These are phyloP conservation scores for Cystobasidium tubakii DNA, from an alignment of 768 basidiomycete species.

Conservation along the genomic window DNA sequence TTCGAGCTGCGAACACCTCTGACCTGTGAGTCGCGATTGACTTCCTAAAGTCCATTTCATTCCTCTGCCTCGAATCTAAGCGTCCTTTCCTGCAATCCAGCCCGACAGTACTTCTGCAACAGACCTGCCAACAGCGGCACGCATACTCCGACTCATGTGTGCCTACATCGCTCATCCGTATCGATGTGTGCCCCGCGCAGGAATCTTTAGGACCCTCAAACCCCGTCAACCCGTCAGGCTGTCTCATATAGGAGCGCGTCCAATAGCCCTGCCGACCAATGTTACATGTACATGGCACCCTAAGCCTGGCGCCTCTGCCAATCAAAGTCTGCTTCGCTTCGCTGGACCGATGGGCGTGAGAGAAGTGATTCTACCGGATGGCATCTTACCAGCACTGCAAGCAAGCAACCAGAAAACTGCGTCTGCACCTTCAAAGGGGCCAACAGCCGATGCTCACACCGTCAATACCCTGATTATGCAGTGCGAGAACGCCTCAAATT, in stretches of 20 bases:
- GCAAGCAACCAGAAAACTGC: neutral
- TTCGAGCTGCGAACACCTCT: too few relatives aligned
- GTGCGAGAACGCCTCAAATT: conserved; percentile 48
- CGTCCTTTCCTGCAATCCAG: too few relatives aligned
- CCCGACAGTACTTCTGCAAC: too few relatives aligned
- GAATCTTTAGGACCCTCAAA: neutral
- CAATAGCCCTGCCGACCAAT: neutral
- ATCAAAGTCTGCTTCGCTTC: neutral
- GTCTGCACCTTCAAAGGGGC: neutral
- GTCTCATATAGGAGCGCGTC: neutral
- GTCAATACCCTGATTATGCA: neutral
- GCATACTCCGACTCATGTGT: neutral
- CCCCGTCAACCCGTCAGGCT: neutral
- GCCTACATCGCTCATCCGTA: neutral
- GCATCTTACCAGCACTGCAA: neutral
- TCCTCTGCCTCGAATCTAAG: too few relatives aligned
- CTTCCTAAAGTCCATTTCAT: too few relatives aligned
- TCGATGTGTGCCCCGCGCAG: neutral
- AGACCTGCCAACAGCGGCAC: too few relatives aligned
- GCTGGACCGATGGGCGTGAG: neutral
- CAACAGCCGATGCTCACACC: neutral
- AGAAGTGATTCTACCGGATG: neutral
- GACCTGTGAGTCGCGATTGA: too few relatives aligned
- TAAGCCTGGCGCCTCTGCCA: neutral
- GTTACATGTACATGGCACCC: neutral